Evolutionary conservation across 805 yeast genomes (phyloP).

Genomic region (Candida rishiriensis): DNA sequence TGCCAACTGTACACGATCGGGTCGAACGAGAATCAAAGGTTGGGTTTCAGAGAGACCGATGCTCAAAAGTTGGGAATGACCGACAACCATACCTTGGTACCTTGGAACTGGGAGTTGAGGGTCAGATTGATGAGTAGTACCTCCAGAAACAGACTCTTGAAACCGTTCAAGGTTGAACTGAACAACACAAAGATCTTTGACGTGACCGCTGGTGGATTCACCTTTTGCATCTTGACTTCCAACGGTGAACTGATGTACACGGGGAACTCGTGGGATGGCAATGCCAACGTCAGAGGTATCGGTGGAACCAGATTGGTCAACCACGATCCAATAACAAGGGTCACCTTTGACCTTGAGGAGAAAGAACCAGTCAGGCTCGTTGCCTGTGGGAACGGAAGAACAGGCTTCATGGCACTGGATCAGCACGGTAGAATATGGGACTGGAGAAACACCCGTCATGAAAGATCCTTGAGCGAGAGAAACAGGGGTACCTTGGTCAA

Average conservation of each 20-base stretch:
- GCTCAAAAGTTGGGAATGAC: constrained; percentile 10
- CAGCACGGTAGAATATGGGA: constrained; percentile 44
- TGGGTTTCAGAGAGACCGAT: constrained; percentile 32
- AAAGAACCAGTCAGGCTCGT: constrained; percentile 31
- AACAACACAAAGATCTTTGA: constrained; percentile 36
- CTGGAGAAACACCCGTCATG: constrained; percentile 55
- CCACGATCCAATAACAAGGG: constrained; percentile 6
- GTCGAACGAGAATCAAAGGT: constrained; percentile 40
- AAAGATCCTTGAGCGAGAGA: constrained; percentile 26
- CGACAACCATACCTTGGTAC: constrained; percentile 3
- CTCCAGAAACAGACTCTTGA: constrained; percentile 6
- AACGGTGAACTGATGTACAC: constrained; percentile 54
- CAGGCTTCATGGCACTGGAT: constrained; percentile 60
- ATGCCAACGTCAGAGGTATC: constrained; percentile 20
- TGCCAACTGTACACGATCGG: constrained; percentile 48
- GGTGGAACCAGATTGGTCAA: not conserved
- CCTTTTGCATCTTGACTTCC: constrained; percentile 53
- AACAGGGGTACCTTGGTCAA: not conserved
- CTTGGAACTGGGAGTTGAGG: no score
- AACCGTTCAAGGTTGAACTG: constrained; percentile 24
- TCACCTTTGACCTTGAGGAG: constrained; percentile 8
- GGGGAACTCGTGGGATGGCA: constrained; percentile 40
- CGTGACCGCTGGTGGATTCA: constrained; percentile 61
- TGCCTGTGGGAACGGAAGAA: constrained; percentile 57
- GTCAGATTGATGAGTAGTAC: no score